These are phyloP conservation scores for Manihot esculenta DNA, from an alignment of 441 rosid species.

Conservation along the genomic window DNA sequence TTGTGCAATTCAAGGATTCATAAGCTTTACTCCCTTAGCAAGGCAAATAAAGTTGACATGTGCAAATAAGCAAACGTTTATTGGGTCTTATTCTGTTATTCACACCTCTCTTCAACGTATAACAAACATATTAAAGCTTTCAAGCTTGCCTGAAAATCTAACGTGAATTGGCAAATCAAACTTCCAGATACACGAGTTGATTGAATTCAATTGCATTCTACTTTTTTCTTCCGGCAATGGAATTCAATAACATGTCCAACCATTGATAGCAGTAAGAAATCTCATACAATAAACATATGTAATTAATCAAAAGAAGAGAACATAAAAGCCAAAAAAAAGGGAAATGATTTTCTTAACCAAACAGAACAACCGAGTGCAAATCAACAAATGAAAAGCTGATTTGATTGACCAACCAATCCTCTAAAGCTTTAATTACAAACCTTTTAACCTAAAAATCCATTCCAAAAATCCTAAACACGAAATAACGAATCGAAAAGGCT, in stretches of 20 bases:
- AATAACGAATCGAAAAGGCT: background rate
- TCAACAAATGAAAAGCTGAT: background rate
- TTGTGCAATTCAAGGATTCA: background rate
- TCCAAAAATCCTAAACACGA: background rate
- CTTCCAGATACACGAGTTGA: too few species aligned
- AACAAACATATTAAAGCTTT: background rate
- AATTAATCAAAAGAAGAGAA: background rate
- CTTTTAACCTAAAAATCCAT: background rate
- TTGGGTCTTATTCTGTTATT: too few species aligned
- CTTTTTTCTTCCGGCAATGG: background rate
- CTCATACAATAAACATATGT: background rate
- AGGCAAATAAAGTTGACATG: too few species aligned
- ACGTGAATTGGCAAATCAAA: too few species aligned
- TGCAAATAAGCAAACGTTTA: too few species aligned
- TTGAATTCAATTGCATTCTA: background rate
- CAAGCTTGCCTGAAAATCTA: background rate
- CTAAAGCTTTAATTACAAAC: constrained; percentile 1
- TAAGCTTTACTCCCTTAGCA: background rate
- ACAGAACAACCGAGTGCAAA: background rate
- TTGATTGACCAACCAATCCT: too few species aligned
- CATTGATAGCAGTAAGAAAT: background rate
- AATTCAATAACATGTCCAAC: constrained; percentile 1
- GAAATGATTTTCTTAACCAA: background rate
- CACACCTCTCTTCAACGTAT: too few species aligned
- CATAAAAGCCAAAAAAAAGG: background rate